phyloP scores from a whole-genome alignment of 805 yeast genomes.

The Wilhelminamyces savonicus region DNA sequence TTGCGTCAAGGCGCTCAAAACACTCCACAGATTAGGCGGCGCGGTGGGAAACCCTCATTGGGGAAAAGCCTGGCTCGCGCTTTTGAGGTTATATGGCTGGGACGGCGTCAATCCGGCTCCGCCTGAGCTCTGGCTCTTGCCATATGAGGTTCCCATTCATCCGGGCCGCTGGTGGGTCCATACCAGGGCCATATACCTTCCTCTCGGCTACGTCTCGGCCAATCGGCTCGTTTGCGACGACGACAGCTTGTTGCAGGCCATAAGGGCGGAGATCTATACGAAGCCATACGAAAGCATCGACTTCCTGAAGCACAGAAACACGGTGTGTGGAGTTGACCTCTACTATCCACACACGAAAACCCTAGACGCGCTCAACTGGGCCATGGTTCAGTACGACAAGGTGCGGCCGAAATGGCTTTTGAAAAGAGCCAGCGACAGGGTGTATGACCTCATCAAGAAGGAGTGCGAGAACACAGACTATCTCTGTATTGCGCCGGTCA shows the following conservation, averaged over 20 bases:
- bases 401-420: conserved; percentile 74
- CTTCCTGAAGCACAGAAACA: conserved; percentile 67
- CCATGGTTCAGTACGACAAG: conserved; percentile 60
- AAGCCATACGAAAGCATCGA: conserved; percentile 60
- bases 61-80: conserved; percentile 91
- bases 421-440: conserved; percentile 42
- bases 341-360: conserved; percentile 85
- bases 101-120: conserved; percentile 99
- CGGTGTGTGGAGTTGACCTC: conserved; percentile 85
- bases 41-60: conserved; percentile 91
- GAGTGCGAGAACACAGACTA: conserved; percentile 76
- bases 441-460: conserved; percentile 60
- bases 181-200: conserved; percentile 84
- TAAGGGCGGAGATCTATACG: conserved; percentile 75
- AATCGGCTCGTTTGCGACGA: conserved; percentile 48
- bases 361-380: conserved; percentile 55
- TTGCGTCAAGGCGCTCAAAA: conserved; percentile 65
- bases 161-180: conserved; percentile 99
- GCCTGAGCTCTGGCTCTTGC: conserved; percentile 87
- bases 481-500: conserved; percentile 90
- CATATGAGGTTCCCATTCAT: conserved; percentile 75
- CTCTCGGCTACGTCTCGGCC: conserved; percentile 76
- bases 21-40: conserved; percentile 74
- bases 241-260: conserved; percentile 54
- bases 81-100: conserved; percentile 81